phyloP scores from a whole-genome alignment of 345 rosid genomes.

The Xanthoceras sorbifolium region DNA sequence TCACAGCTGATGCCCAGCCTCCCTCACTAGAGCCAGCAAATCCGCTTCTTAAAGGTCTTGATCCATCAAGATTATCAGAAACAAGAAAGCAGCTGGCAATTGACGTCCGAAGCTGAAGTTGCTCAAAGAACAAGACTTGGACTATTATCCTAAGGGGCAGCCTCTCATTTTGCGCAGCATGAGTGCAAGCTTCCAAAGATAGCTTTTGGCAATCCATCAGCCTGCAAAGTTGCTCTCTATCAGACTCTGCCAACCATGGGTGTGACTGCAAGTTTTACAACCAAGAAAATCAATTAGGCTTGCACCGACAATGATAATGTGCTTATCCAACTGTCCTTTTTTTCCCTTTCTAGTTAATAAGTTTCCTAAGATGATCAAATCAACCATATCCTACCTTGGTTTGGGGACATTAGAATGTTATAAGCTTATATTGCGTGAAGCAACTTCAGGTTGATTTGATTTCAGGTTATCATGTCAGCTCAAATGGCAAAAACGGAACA shows the following conservation, averaged over 20 bases:
- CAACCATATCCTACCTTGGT: not conserved
- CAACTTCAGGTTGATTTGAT: not conserved
- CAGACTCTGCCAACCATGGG: constrained; percentile 89
- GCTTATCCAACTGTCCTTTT: not conserved
- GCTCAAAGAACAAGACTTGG: constrained; percentile 98
- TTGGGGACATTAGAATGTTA: not conserved
- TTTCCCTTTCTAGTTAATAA: not conserved
- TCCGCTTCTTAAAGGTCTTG: constrained; percentile 86
- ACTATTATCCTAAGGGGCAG: constrained; percentile 84
- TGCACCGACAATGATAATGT: constrained; percentile 1
- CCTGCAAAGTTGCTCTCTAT: constrained; percentile 91
- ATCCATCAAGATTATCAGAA: constrained; percentile 90
- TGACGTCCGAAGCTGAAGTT: constrained; percentile 97
- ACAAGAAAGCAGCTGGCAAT: constrained; percentile 94
- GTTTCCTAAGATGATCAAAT: constrained; percentile 3
- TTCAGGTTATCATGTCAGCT: not conserved
- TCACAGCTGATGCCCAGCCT: constrained; percentile 85
- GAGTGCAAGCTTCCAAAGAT: constrained; percentile 96
- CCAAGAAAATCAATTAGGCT: constrained; percentile 14
- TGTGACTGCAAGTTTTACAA: constrained; percentile 67
- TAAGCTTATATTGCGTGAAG: not conserved
- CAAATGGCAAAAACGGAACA: constrained; percentile 7
- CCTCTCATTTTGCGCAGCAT: constrained; percentile 96
- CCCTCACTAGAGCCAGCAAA: constrained; percentile 72
- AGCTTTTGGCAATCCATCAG: constrained; percentile 96